Evolutionary conservation across 2,329 filamentous ascomycete genomes (phyloP), one percentile per base, ranked within the genome.

Genomic region (Fusarium sp.): DNA sequence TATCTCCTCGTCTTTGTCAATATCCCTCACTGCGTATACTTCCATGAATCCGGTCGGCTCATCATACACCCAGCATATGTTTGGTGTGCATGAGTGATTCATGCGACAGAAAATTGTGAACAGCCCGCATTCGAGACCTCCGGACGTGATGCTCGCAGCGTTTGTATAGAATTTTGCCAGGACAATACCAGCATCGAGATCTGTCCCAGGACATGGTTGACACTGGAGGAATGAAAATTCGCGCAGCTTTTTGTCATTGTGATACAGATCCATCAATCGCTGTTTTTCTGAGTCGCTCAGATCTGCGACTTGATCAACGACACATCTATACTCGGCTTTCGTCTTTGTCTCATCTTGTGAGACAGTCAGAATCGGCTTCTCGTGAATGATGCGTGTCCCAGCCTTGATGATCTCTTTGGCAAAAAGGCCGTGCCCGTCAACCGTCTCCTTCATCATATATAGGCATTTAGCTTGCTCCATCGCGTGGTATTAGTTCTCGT

Each of bases 111-210:
- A 69, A 5, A 35, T 44, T 6, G 66, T 51, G 19, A 69, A 69
- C 3, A 69, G 10, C 3, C 66, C 66, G 11, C 66, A 69, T 5
- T 69, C 58, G 0, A 69, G 31, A 7, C 51, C 59, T 5, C 46
- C 51, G 3, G 51, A 44, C 16, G 59, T 41, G 3, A 69, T 69
- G 16, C 31, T 69, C 5, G 66, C 66, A 9, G 66, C 66, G 8
- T 69, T 69, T 27, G 66, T 69, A 6, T 69, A 69, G 7, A 69
- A 69, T 7, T 69, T 69, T 12, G 66, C 65, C 10, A 69, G 12
- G 25, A 69, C 51, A 42, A 69, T 27, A 4, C 25, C 33, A 27
- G 29, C 46, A 35, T 69, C 51, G 8, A 69, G 41, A 7, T 64
- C 29, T 5, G 65, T 69, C 1, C 25, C 51, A 3, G 65, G 58